Evolutionary conservation across 495 filamentous ascomycete species (phyloP).

Genomic region (Xylona heveae): DNA sequence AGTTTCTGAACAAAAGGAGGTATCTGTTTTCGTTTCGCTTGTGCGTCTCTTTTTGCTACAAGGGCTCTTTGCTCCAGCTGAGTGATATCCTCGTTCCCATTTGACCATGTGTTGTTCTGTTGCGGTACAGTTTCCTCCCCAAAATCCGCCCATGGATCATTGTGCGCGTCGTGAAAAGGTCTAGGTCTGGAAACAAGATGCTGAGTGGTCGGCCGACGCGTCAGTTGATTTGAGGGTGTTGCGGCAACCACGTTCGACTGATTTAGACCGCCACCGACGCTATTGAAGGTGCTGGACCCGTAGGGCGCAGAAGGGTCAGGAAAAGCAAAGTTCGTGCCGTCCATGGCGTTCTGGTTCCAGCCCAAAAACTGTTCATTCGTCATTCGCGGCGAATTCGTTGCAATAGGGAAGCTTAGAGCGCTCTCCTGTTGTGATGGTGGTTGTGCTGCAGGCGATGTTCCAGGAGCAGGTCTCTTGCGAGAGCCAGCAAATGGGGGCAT

Average conservation of each 20-base stretch:
- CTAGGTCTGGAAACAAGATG: conserved; percentile 27
- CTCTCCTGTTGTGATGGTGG: conserved; percentile 20
- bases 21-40: conserved; percentile 77
- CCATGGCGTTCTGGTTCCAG: conserved; percentile 24
- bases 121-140: conserved; percentile 27
- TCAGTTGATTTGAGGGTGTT: conserved; percentile 38
- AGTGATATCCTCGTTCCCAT: conserved; percentile 49
- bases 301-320: conserved; percentile 9
- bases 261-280: conserved; percentile 12
- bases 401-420: conserved; percentile 7
- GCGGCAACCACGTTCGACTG: conserved; percentile 21
- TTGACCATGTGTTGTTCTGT: neutral
- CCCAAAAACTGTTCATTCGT: conserved; percentile 32
- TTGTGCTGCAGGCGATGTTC: conserved; percentile 34
- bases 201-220: conserved; percentile 41
- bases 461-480: conserved; percentile 58
- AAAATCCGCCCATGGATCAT: conserved; percentile 25
- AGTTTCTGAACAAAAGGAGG: conserved; percentile 97
- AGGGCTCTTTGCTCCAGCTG: conserved; percentile 54
- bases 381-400: conserved; percentile 12
- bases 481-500: conserved; percentile 26
- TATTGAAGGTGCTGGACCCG: conserved; percentile 21
- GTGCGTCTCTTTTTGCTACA: conserved; percentile 61
- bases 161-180: conserved; percentile 19
- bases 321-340: conserved; percentile 13